These are phyloP conservation scores for Iberis amara DNA, from an alignment of 441 rosid genomes.

Conservation along the genomic window DNA sequence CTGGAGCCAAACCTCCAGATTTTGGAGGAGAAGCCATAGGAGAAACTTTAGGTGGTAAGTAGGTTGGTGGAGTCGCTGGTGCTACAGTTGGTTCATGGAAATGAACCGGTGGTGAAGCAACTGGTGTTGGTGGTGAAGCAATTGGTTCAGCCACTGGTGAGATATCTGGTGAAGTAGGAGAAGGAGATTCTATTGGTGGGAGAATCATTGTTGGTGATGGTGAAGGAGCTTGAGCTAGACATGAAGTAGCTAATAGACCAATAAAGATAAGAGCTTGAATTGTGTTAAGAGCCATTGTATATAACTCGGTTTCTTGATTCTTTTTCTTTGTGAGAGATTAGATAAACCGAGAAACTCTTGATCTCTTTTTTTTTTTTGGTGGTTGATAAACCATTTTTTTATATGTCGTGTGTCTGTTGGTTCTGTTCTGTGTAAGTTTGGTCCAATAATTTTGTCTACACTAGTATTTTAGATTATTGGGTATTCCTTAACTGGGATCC, in stretches of 20 bases:
- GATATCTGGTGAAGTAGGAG: constrained; percentile 32
- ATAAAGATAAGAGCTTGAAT: constrained; percentile 48
- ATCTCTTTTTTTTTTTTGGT: too few species aligned
- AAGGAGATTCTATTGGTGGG: constrained; percentile 21
- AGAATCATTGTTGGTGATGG: constrained; percentile 31
- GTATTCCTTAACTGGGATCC: too few species aligned
- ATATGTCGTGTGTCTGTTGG: too few species aligned
- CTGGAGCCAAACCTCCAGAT: constrained; percentile 22
- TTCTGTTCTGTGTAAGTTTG: too few species aligned
- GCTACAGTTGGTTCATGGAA: constrained; percentile 33
- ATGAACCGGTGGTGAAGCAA: constrained; percentile 24
- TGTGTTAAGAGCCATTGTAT: constrained; percentile 43
- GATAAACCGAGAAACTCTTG: too few species aligned
- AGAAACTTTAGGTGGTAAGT: constrained; percentile 12
- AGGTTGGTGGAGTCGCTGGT: constrained; percentile 27
- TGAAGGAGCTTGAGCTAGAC: constrained; percentile 67
- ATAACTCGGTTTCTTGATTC: too few species aligned
- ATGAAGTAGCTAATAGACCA: constrained; percentile 58
- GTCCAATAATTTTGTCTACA: too few species aligned
- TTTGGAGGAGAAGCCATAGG: constrained; percentile 35
- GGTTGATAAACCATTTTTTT: too few species aligned
- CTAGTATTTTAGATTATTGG: too few species aligned
- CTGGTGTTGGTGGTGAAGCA: constrained; percentile 23
- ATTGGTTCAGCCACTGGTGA: background rate
- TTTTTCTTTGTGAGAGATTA: too few species aligned